Base-by-base conservation (phyloP, 2,329 filamentous ascomycete species). In the Thielaviopsis populi region DNA sequence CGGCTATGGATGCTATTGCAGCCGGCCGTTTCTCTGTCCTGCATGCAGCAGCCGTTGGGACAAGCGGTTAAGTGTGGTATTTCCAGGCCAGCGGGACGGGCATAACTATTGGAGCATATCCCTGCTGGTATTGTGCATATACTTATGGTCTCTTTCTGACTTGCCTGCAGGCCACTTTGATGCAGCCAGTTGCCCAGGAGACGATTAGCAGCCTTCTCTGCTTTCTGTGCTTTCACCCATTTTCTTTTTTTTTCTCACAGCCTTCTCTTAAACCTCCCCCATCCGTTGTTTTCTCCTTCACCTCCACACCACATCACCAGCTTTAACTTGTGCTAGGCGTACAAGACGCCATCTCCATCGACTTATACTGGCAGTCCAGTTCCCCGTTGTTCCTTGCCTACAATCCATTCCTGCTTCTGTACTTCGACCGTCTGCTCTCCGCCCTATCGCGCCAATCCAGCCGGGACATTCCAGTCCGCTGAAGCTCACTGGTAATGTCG, bases 201-300 rank as follows among this genome's bases (percentile, higher is more conserved):
- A 56, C 53, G 15, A 19, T 27, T 33, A 27, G 1, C 11, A 10
- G 30, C 53, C 22, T 48, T 63, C 53, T 40, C 10, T 61, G 11
- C 53, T 30, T 48, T 63, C 53, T 40, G 13, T 61, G 11, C 30
- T 59, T 67, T 62, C 66, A 56, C 65, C 1, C 24, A 8, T 65
- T 66, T 69, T 66, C 63, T 66, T 60, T 65, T 48, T 65, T 48
- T 61, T 54, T 62, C 66, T 66, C 64, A 42, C 62, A 66, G 10
- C 27, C 67, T 69, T 68, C 68, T 66, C 67, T 63, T 59, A 63
- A 64, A 40, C 19, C 15, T 58, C 62, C 17, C 62, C 22, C 33
- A 46, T 42, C 19, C 13, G 11, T 50, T 50, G 46, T 37, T 37
- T 5, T 37, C 4, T 37, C 33, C 33, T 7, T 8, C 33, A 37